Evolutionary conservation across 192 early-diverging fungal species (phyloP), one percentile per base, ranked within the genome.

Genomic region (Linnemannia exigua): DNA sequence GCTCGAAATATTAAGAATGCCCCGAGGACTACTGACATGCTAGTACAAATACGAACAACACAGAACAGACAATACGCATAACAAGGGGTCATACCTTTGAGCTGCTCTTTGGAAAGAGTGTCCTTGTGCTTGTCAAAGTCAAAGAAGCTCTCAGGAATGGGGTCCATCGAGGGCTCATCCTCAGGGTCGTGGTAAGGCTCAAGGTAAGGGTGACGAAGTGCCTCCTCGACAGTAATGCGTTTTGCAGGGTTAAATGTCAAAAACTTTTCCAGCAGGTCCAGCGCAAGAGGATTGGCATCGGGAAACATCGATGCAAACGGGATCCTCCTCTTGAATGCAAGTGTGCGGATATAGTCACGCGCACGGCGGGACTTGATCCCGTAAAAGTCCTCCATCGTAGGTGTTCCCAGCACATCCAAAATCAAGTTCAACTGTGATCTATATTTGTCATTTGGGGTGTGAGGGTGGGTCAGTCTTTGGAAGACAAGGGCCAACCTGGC

Each of bases 371-470:
- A 94, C 84, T 94, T 95, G 88, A 95, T 95, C 37, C 93, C 94
- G 81, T 94, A 92, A 81, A 93, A 97, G 80, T 90, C 96, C 80
- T 92, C 96, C 90, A 93, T 98, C 87, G 91, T 96, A n/a, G 99
- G 99, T 63, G 99, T 99, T 44, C 99, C 99, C 54, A 99, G 89
- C 20, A 99, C 91, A 70, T 98, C 96, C 75, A 99, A 93, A 67
- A 99, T 99, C 70, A 97, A 92, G 79, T 96, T 95, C 36, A 99
- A 89, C 91, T 99, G 99, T 99, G 96, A 89, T 99, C 88, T 89
- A 73, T 70, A 20, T 63, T n/a, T 3, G 50, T 31, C 38, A 66
- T n/a, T n/a, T n/a, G n/a, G n/a, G n/a, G n/a, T n/a, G n/a, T n/a
- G n/a, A n/a, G n/a, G n/a, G n/a, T n/a, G n/a, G n/a, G n/a, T n/a